Percentiles rank a stretch among this genome's conserved stretches.
Conservation (phyloP, 1,139 yeast genomes). For the Wickerhamiella pararugosa region DNA sequence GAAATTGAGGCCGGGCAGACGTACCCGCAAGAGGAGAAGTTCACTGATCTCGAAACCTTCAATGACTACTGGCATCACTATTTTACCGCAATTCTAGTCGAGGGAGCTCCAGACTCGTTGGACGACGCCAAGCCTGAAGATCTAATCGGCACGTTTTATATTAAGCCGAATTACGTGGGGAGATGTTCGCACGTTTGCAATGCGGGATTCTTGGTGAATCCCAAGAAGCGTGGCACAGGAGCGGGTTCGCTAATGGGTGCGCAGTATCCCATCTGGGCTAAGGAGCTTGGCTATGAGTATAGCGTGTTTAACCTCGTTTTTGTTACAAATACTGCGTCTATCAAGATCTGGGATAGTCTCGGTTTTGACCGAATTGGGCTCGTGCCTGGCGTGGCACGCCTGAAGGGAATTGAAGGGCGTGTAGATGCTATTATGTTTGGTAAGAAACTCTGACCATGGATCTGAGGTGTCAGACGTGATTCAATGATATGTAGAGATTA, state of each 20-base stretch:
- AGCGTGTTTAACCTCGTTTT: constrained; percentile 75
- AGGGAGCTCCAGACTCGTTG: constrained; percentile 18
- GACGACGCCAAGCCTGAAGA: constrained; percentile 18
- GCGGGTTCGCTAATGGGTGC: constrained; percentile 50
- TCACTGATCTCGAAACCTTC: constrained; percentile 43
- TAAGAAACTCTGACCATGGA: constrained; percentile 15
- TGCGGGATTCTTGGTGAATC: constrained; percentile 59
- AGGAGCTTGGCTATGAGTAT: constrained; percentile 54
- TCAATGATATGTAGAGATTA: too few species aligned
- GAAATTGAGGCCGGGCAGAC: constrained; percentile 76
- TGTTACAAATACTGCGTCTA: constrained; percentile 53
- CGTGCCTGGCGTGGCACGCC: constrained; percentile 47
- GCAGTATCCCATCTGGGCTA: constrained; percentile 49
- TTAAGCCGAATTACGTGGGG: constrained; percentile 67
- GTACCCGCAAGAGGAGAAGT: constrained; percentile 56
- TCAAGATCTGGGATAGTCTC: constrained; percentile 55
- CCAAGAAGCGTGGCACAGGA: constrained; percentile 37
- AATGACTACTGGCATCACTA: constrained; percentile 61
- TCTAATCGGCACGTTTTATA: constrained; percentile 53
- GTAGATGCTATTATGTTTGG: constrained; percentile 61
- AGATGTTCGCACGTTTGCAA: constrained; percentile 69
- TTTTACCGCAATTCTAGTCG: constrained; percentile 39
- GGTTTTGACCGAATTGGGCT: constrained; percentile 64
- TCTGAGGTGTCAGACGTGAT: too few species aligned
- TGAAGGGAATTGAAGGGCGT: constrained; percentile 44